Evolutionary conservation across 371 early-diverging fungal genomes (phyloP), one percentile per base, ranked within the genome.

Genomic region (Mucor irregularis): DNA sequence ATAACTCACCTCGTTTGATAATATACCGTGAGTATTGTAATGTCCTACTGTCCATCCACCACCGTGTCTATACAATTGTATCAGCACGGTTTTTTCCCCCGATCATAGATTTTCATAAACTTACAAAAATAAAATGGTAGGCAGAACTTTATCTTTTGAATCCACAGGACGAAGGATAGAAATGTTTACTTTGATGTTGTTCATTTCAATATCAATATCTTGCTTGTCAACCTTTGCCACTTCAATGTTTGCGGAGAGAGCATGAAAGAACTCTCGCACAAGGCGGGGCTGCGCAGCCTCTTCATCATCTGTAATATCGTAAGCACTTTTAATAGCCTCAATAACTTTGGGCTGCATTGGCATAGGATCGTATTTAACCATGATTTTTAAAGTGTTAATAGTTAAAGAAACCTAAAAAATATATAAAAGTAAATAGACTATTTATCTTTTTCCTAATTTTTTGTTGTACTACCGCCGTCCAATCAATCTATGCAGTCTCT

Each of bases 101-200:
- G 29, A n/a, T 26, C 13, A 21, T 21, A 19, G 17, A 30, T n/a
- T 16, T 46, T 5, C 3, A 26, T 25, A 33, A 37, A 43, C 50
- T 50, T 56, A 61, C 62, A 61, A 33, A 17, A 50, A 61, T 21
- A 61, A 31, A 19, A 56, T 55, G 44, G 51, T 51, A 28, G 62
- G 62, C 24, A 61, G 31, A 3, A 46, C 34, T 19, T 55, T 51
- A 33, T 46, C 43, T 31, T 46, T 45, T 34, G 56, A 46, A 4
- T 39, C 51, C 17, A 33, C 17, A 21, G 62, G 62, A 13, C 56
- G 49, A 24, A 61, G 39, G 11, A 61, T 51, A 0, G 56, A 51
- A 21, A 61, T 45, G 17, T 45, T 37, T 17, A 61, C 56, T 17
- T 56, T 37, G 26, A 50, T 38, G 13, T 28, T 22, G 16, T 45